Evolutionary conservation across 1,284 basidiomycete species (phyloP).

Genomic region (Trametes pubescens): DNA sequence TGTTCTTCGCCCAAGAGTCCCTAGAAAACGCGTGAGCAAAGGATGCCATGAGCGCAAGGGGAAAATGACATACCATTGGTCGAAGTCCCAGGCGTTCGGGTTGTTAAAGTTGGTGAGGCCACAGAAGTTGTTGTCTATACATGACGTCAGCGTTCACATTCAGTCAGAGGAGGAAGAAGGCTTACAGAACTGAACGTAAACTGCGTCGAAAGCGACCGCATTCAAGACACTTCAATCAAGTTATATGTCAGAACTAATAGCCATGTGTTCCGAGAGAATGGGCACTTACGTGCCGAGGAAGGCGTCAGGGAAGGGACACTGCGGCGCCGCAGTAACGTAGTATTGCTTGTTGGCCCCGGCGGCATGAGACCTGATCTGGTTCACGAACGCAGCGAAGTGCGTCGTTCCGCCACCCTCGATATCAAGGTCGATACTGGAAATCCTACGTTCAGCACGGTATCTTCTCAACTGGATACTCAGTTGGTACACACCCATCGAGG

Average conservation of each 20-base stretch:
- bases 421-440: conserved; percentile 63
- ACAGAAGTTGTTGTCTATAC: conserved; percentile 66
- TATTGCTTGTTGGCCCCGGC: conserved; percentile 62
- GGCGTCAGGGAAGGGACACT: conserved; percentile 72
- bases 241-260: not conserved
- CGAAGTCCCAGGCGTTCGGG: conserved; percentile 59
- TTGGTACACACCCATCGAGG: conserved; percentile 62
- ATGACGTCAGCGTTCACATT: not conserved
- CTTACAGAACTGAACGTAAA: conserved; percentile 69
- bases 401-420: conserved; percentile 66
- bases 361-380: conserved; percentile 55
- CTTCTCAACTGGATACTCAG: not conserved
- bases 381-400: conserved; percentile 63
- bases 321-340: conserved; percentile 71
- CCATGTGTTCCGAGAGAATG: not conserved
- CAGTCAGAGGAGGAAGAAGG: not conserved
- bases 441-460: conserved; percentile 1
- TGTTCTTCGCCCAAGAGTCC: conserved; percentile 70
- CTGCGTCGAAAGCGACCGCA: conserved; percentile 63
- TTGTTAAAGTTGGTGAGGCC: conserved; percentile 52
- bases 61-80: conserved; percentile 49
- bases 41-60: conserved; percentile 6
- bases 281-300: conserved; percentile 51
- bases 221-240: conserved; percentile 51
- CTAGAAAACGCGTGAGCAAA: conserved; percentile 37